Percentiles rank a stretch among this genome's conserved stretches.
Conservation (phyloP, 371 early-diverging fungal genomes). For the Quaeritorhiza haematococci region DNA sequence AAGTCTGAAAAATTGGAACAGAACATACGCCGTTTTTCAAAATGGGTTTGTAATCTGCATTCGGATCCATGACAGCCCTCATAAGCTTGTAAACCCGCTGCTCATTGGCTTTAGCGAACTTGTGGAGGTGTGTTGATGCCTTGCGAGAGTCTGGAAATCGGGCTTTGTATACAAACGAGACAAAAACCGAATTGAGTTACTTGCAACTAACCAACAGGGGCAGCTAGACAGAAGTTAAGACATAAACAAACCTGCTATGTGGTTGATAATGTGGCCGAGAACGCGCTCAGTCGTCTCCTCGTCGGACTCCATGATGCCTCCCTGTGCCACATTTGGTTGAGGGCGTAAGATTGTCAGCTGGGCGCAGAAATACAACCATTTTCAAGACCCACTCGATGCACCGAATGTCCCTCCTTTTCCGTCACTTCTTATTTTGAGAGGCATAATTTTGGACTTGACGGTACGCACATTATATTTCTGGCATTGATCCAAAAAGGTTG, state of each 20-base stretch:
- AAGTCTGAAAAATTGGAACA: too few relatives aligned
- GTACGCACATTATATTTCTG: slow-evolving; percentile 42
- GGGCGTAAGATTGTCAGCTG: not conserved
- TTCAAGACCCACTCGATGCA: not conserved
- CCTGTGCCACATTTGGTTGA: slow-evolving; percentile 10
- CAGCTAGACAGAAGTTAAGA: too few relatives aligned
- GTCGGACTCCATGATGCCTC: slow-evolving; percentile 37
- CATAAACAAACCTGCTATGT: slow-evolving; percentile 40
- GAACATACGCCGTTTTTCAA: slow-evolving; percentile 41
- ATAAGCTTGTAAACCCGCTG: slow-evolving; percentile 44
- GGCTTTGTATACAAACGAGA: too few relatives aligned
- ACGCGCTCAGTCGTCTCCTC: slow-evolving; percentile 13
- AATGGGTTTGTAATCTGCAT: slow-evolving; percentile 52
- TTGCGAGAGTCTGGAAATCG: slow-evolving; percentile 59
- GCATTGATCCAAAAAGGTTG: slow-evolving; percentile 45
- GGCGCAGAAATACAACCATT: slow-evolving; percentile 7
- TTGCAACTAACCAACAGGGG: too few relatives aligned
- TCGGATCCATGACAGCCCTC: slow-evolving; percentile 47
- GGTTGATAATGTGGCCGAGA: slow-evolving; percentile 36
- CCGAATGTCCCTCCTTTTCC: too few relatives aligned
- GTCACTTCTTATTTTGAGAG: too few relatives aligned
- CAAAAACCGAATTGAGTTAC: too few relatives aligned
- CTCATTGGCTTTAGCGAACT: slow-evolving; percentile 55
- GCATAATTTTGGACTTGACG: slow-evolving; percentile 1
- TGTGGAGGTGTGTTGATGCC: slow-evolving; percentile 35